Evolutionary conservation across 495 filamentous ascomycete species (phyloP), one percentile per base, ranked within the genome.

Genomic region (Trichoderma virens): DNA sequence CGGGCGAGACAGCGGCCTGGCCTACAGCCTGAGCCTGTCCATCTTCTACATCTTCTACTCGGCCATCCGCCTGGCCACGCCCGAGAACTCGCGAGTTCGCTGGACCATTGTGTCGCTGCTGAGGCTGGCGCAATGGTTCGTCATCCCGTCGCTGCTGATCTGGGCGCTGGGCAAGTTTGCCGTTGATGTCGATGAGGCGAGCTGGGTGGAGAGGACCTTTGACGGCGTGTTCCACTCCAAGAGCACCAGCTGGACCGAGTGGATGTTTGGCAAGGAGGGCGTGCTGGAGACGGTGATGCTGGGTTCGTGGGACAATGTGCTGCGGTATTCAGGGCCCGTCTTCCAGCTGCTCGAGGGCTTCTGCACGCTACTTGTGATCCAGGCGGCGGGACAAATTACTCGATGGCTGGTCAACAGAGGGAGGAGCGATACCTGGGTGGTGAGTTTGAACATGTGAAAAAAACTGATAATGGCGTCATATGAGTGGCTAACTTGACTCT

Each of bases 291-390:
- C 78, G 3, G 75, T 89, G 59, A 87, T 89, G 13, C 82, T 98
- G 67, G 91, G 92, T 11, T 84, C 84, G 63, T 98, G 94, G 94
- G 91, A 96, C 71, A 91, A 88, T 70, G 75, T 93, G 39, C 76
- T 98, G 73, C 84, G 89, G 75, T 97, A 93, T 81, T 96, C 92
- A 23, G 93, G 91, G n/a, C 94, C 94, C 0, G 81, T 96, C 16
- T 98, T 97, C 76, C 94, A 98, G 71, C 80, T 98, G 31, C 87
- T 85, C 41, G 94, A 98, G 75, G 94, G 94, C 2, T 98, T 98
- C 76, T 97, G 94, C 77, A 97, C 90, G 69, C 75, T 98, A 71
- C 76, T 98, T 65, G 94, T 98, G 60, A 97, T 98, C 62, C 94
- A 98, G 74, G 90, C 92, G 16, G 86, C 88, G 34, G 94, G 94